Percentiles rank a stretch among this genome's conserved stretches.
Conservation (phyloP, 1,284 basidiomycete genomes). For the Gomphus bonarii region DNA sequence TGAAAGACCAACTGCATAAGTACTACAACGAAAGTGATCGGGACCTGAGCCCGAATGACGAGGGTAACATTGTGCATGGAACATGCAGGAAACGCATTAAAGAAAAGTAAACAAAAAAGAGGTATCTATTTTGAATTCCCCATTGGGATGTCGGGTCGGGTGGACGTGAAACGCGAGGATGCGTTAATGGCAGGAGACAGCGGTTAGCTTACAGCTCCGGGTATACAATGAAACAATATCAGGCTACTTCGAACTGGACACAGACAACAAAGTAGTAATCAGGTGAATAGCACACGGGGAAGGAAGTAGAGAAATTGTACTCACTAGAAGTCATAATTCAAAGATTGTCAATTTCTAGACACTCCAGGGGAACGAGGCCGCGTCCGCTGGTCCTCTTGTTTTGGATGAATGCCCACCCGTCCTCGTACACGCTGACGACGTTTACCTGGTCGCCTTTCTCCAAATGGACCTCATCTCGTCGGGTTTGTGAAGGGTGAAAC, state of each 20-base stretch:
- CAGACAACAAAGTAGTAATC: background rate
- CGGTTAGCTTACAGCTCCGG: background rate
- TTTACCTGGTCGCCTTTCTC: constrained; percentile 5
- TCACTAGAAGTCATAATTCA: background rate
- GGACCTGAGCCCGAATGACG: background rate
- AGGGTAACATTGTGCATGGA: background rate
- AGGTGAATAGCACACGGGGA: background rate
- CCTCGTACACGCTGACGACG: constrained; percentile 10
- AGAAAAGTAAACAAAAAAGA: too few relatives aligned
- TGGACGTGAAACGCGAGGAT: constrained; percentile 2
- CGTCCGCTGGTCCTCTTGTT: constrained; percentile 2
- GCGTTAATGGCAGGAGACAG: background rate
- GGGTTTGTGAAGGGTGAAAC: background rate
- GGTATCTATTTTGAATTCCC: background rate
- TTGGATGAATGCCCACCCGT: constrained; percentile 11
- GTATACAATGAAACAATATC: background rate
- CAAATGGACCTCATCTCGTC: constrained; percentile 7
- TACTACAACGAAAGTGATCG: background rate
- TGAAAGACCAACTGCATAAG: background rate
- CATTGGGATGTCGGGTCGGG: background rate
- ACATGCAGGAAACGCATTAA: background rate
- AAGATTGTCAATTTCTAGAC: constrained; percentile 4
- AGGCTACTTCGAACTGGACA: background rate
- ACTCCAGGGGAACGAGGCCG: constrained; percentile 7
- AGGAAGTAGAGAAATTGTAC: background rate